Evolutionary conservation across 495 filamentous ascomycete species (phyloP), one percentile per base, ranked within the genome.

Genomic region (Penicilliopsis zonata): DNA sequence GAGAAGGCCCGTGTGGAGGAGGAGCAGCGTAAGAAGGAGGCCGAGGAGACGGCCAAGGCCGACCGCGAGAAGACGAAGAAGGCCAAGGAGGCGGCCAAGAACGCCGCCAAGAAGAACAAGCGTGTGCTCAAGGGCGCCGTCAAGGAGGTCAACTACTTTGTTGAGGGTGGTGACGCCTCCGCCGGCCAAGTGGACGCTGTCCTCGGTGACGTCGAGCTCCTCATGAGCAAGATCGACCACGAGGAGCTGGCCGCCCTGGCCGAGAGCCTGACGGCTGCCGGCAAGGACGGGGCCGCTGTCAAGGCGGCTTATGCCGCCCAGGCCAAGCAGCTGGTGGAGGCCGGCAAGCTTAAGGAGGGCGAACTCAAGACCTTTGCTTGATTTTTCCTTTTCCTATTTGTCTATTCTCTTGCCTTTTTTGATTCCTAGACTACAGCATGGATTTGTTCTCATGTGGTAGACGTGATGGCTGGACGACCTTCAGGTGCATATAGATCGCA

Each of bases 41-140:
- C 81, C 16, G 92, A 92, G 57, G 86, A 80, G 44, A 70, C 76
- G 22, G 86, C 85, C 40, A 92, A 90, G 66, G 70, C 70, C 12
- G 75, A 85, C 31, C 76, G 76, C 36, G 84, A 79, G 37, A 74
- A 84, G 45, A 73, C 71, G 56, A 96, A 95, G 77, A 96, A 98
- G 71, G 81, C 83, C 27, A 94, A 94, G 63, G 90, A 98, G 57
- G 90, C 88, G 19, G 82, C 82, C 4, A 98, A 98, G 76, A 94
- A 82, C 52, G 88, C 92, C 3, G 76, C 87, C 43, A 98, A 98
- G 83, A 96, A 96, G 80, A 96, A 98, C 67, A 93, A 94, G 67
- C 80, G 90, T 65, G 83, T 95, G 20, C 70, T 96, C 37, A 82
- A 88, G 50, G 75, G 71, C 19, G 80, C 80, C 43, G 83, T 90